A percentile compares a stretch with the other conserved stretches of the same genome.
These are phyloP conservation scores for Rutidosis leptorrhynchoides DNA, from an alignment of 129 eudicot genomes.

Conservation along the genomic window DNA sequence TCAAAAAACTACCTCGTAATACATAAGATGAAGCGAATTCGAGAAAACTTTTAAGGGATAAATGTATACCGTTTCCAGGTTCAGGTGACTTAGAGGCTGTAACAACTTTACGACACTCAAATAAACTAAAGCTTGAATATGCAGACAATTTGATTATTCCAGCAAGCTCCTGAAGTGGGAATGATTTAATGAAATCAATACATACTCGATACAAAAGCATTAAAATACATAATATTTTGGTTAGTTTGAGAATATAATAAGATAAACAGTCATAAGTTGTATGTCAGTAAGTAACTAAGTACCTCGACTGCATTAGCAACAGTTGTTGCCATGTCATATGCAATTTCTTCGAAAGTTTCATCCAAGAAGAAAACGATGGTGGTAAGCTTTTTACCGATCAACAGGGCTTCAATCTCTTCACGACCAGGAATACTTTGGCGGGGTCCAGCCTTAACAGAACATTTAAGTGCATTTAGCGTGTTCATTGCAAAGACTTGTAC, in stretches of 20 bases:
- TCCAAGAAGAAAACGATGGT: slow-evolving; percentile 96
- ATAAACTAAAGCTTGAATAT: slow-evolving; percentile 82
- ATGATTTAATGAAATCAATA: neutral
- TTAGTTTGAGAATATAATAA: neutral
- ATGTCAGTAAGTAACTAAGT: neutral
- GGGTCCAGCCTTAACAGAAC: slow-evolving; percentile 92
- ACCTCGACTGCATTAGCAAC: slow-evolving; percentile 98
- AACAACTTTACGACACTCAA: slow-evolving; percentile 90
- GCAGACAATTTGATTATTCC: slow-evolving; percentile 86
- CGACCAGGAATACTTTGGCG: slow-evolving; percentile 89
- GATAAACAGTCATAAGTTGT: neutral
- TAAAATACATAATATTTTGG: neutral
- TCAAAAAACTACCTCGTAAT: slow-evolving; percentile 8
- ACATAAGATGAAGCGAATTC: neutral
- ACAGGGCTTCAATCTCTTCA: slow-evolving; percentile 93
- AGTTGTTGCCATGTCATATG: slow-evolving; percentile 96
- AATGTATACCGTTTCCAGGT: slow-evolving; percentile 73
- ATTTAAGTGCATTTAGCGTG: slow-evolving; percentile 84
- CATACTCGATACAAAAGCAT: neutral
- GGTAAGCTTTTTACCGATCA: slow-evolving; percentile 85
- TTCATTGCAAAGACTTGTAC: slow-evolving; percentile 72
- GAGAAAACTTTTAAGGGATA: slow-evolving; percentile 2
- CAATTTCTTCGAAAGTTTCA: slow-evolving; percentile 94
- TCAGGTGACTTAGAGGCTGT: slow-evolving; percentile 83
- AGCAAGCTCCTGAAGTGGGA: slow-evolving; percentile 74